Conservation (phyloP, 2,329 filamentous ascomycete species). For the Sporothrix humicola region DNA sequence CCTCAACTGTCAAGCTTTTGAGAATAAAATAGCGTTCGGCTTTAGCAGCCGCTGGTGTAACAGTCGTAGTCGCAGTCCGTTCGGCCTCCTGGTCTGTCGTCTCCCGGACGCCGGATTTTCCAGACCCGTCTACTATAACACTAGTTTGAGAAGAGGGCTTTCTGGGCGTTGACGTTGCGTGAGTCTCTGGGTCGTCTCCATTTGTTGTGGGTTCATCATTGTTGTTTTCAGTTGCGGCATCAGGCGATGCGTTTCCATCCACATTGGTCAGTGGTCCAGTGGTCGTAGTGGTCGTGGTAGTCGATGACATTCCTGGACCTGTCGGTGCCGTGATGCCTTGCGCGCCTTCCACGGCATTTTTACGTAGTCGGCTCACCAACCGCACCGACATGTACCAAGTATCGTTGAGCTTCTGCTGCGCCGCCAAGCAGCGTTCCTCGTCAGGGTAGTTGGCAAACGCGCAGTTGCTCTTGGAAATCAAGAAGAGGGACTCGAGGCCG, state of each 20-base stretch:
- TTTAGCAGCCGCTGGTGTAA: neutral
- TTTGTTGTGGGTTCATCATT: too few relatives aligned
- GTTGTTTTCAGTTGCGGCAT: neutral
- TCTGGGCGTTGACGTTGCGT: neutral
- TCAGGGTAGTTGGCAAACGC: conserved; percentile 95
- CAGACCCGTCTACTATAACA: conserved; percentile 33
- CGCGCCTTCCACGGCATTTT: conserved; percentile 55
- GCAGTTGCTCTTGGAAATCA: conserved; percentile 97
- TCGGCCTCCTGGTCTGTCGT: neutral
- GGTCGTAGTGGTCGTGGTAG: too few relatives aligned
- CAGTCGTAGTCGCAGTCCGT: neutral
- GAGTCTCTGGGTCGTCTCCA: neutral
- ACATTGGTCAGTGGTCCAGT: too few relatives aligned
- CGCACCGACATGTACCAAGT: conserved; percentile 85
- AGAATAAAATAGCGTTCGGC: conserved; percentile 86
- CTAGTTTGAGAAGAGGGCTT: neutral
- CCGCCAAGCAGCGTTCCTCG: conserved; percentile 73
- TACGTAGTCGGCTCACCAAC: conserved; percentile 81
- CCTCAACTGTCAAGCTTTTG: conserved; percentile 89
- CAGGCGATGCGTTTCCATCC: too few relatives aligned
- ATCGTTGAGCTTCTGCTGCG: conserved; percentile 86
- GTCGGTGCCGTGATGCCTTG: conserved; percentile 59
- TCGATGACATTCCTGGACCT: conserved; percentile 52
- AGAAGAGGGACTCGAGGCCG: conserved; percentile 84
- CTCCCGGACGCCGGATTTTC: neutral